These are phyloP conservation scores for Fragilaria radians DNA, from an alignment of 108 stramenopile species.

Conservation along the genomic window DNA sequence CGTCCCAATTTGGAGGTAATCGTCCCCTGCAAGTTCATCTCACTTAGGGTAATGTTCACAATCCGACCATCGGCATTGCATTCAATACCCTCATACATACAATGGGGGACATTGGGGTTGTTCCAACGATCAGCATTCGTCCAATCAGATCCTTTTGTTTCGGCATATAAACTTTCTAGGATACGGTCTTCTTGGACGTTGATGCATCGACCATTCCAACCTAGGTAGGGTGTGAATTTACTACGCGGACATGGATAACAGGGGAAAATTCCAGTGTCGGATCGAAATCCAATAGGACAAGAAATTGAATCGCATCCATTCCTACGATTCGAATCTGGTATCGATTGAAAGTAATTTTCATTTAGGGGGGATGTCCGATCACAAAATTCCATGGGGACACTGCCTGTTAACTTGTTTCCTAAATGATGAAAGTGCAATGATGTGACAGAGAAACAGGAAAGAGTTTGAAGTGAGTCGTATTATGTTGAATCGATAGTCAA, in stretches of 20 bases:
- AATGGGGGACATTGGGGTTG: constrained; percentile 11
- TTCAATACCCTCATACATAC: constrained; percentile 22
- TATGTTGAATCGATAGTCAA: too few relatives aligned
- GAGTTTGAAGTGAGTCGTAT: too few relatives aligned
- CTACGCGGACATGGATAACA: constrained; percentile 33
- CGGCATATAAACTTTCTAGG: constrained; percentile 29
- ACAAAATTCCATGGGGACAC: constrained; percentile 19
- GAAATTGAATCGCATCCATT: constrained; percentile 24
- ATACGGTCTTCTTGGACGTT: constrained; percentile 23
- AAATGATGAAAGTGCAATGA: background rate
- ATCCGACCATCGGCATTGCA: constrained; percentile 28
- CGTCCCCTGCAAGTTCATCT: constrained; percentile 24
- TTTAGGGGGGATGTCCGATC: constrained; percentile 26
- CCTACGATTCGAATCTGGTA: background rate
- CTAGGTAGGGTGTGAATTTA: constrained; percentile 34
- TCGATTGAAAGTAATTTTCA: constrained; percentile 20
- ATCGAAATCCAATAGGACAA: constrained; percentile 29
- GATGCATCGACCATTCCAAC: constrained; percentile 17
- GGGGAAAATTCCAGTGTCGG: constrained; percentile 28
- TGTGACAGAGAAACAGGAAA: too few relatives aligned
- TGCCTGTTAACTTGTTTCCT: constrained; percentile 25
- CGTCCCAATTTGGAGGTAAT: constrained; percentile 24
- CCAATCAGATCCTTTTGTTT: constrained; percentile 31
- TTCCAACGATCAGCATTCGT: constrained; percentile 15
- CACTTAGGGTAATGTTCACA: constrained; percentile 19